Conservation (phyloP, 2,329 filamentous ascomycete species). For the Colletotrichum horii region DNA sequence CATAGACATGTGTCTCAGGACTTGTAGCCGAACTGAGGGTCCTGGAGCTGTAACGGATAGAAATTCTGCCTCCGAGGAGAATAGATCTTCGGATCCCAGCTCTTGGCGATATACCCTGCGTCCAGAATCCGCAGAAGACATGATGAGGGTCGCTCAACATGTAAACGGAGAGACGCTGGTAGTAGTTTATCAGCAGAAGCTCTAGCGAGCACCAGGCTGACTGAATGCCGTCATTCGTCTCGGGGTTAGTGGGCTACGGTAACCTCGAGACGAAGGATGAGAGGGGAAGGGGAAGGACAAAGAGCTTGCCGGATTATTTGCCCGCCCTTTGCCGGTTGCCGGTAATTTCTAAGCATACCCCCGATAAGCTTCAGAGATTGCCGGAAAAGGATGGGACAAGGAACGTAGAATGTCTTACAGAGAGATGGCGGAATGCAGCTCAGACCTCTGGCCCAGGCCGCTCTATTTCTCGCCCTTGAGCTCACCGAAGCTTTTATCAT, state of each 20-base stretch:
- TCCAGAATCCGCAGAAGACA: not conserved
- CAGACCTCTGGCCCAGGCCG: not conserved
- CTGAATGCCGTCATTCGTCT: not conserved
- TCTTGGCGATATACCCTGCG: not conserved
- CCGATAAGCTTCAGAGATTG: not conserved
- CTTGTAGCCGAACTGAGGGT: not conserved
- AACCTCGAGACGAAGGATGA: not conserved
- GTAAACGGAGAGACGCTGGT: not conserved
- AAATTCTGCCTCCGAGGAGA: not conserved
- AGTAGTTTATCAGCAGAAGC: not conserved
- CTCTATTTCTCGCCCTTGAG: not conserved
- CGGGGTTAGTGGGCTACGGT: not conserved
- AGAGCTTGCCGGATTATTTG: not conserved
- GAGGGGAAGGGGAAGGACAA: not conserved
- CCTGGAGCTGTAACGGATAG: not conserved
- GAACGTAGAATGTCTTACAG: not conserved
- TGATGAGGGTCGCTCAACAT: not conserved
- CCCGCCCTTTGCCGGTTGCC: not conserved
- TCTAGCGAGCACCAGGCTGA: not conserved
- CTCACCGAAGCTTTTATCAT: not conserved
- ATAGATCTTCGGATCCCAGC: not conserved
- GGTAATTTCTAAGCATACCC: not conserved
- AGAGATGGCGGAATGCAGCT: not conserved
- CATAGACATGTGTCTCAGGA: not conserved
- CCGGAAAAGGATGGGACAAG: not conserved